phyloP scores from a whole-genome alignment of 1,284 basidiomycete genomes.

The Amylostereum areolatum region DNA sequence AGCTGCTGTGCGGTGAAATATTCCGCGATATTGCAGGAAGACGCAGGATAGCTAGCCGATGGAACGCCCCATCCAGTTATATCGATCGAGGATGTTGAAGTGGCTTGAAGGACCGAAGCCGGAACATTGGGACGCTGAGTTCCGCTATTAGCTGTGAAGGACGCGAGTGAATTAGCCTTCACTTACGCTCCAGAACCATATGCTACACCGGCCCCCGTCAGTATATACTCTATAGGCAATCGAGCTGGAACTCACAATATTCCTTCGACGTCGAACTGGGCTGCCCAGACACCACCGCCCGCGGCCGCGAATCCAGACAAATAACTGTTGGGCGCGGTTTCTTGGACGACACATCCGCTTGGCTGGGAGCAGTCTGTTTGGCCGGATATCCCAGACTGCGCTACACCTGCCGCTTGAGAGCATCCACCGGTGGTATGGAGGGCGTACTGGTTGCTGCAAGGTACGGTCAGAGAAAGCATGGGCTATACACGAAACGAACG shows the following conservation, averaged over 20 bases:
- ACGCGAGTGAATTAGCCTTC: neutral
- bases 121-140: slow-evolving; percentile 37
- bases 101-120: slow-evolving; percentile 30
- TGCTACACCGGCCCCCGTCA: slow-evolving; percentile 24
- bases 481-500: neutral
- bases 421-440: slow-evolving; percentile 43
- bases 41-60: slow-evolving; percentile 41
- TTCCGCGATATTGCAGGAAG: slow-evolving; percentile 37
- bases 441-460: slow-evolving; percentile 50
- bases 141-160: too few species aligned
- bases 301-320: slow-evolving; percentile 51
- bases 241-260: slow-evolving; percentile 43
- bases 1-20: slow-evolving; percentile 49
- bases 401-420: slow-evolving; percentile 17
- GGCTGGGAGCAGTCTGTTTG: slow-evolving; percentile 41
- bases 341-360: slow-evolving; percentile 59
- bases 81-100: slow-evolving; percentile 40
- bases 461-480: neutral
- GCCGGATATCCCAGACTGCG: slow-evolving; percentile 22
- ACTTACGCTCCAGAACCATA: slow-evolving; percentile 77
- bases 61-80: slow-evolving; percentile 48
- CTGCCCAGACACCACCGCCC: slow-evolving; percentile 71
- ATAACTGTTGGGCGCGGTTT: slow-evolving; percentile 55
- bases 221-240: neutral
- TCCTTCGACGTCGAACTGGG: slow-evolving; percentile 58